A percentile compares a stretch with the other conserved stretches of the same genome.
phyloP scores from a whole-genome alignment of 495 filamentous ascomycete species.

The Podospora tetraspora region DNA sequence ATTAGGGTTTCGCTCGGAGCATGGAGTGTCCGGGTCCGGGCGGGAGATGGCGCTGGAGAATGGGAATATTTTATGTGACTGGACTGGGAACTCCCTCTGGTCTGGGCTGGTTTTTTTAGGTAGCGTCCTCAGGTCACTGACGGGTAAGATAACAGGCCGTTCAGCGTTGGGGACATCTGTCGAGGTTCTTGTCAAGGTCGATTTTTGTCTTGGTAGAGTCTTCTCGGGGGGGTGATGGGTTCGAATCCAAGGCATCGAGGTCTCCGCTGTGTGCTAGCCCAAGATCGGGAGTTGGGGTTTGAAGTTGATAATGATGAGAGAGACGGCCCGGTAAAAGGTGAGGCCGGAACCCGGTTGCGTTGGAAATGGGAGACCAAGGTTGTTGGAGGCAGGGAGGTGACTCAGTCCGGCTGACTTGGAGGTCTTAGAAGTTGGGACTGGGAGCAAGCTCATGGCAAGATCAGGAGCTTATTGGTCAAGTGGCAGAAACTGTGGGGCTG shows the following conservation, averaged over 20 bases:
- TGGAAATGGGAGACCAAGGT: background rate
- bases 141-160: background rate
- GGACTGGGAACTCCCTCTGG: background rate
- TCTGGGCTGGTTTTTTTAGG: background rate
- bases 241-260: too few relatives aligned
- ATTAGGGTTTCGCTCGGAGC: background rate
- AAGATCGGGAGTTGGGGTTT: too few relatives aligned
- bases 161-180: background rate
- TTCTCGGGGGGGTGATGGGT: background rate
- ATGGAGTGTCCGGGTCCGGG: background rate
- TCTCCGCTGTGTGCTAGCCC: too few relatives aligned
- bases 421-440: too few relatives aligned
- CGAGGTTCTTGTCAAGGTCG: background rate
- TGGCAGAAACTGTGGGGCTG: background rate
- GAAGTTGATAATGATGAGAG: too few relatives aligned
- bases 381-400: background rate
- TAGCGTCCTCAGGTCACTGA: background rate
- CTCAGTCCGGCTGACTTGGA: background rate
- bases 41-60: background rate
- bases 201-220: background rate
- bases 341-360: background rate
- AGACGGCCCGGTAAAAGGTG: background rate
- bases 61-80: background rate
- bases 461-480: background rate
- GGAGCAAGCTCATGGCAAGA: background rate